Evolutionary conservation across 768 basidiomycete species (phyloP), one percentile per base, ranked within the genome.

Genomic region (Xanthoconium stramineum): DNA sequence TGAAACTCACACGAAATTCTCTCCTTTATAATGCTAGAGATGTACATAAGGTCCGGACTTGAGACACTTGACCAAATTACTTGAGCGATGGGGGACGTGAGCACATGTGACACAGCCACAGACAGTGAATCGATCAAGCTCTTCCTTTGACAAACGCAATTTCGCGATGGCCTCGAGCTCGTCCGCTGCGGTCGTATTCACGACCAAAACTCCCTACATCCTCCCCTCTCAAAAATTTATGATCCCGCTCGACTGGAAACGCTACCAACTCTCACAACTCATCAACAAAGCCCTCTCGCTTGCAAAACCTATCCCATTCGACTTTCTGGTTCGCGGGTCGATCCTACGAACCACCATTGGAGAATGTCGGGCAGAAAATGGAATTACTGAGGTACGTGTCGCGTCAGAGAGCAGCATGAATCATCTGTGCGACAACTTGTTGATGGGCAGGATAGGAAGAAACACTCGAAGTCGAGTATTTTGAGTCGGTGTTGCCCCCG

Each of bases 231-330:
- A 94, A 70, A 93, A 92, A 66, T 98, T 93, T 69, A 86, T 97
- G 84, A 87, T 98, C 15, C 96, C 97, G 2, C 78, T 85, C 1
- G 75, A 82, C 70, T 98, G 94, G 94, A 83, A 81, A 55, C 85
- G 96, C n/a, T 98, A 90, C 71, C 96, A 98, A 65, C 87, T 99
- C 33, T 98, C 95, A 1, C 94, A 98, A 58, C 86, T 98, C 42
- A 85, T 99, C 56, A 99, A 99, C 76, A 97, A 97, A 67, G 91
- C 95, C 1, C 77, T 98, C 29, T 80, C 82, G 28, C 82, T 89
- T 17, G 70, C 80, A 0, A 83, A 83, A 52, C 85, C 90, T 0
- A 77, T 96, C 3, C 95, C 94, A 0, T 98, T 98, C 68, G 95
- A 99, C 71, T 98, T 98, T 71, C 72, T 99, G 44, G 77, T 97